phyloP scores from a whole-genome alignment of 352 stramenopile species.

The Globisporangium paddicum region DNA sequence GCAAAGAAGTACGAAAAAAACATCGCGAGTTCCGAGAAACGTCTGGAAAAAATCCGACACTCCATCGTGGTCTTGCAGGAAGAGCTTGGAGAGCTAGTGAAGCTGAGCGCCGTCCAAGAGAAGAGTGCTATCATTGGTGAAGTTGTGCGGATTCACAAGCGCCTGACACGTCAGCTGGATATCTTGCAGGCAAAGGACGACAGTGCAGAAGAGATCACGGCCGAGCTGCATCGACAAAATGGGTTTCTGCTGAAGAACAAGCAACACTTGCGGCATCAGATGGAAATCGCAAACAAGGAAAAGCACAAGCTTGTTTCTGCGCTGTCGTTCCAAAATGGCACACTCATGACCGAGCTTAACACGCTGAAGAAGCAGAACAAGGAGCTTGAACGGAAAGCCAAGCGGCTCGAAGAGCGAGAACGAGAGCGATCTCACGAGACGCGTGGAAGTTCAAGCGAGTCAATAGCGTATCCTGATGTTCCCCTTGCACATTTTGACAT shows the following conservation, averaged over 20 bases:
- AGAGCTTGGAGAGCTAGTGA: conserved; percentile 59
- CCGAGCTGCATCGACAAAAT: conserved; percentile 72
- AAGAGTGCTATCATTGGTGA: conserved; percentile 59
- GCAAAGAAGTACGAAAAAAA: conserved; percentile 47
- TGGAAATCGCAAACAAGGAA: conserved; percentile 54
- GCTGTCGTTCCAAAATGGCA: conserved; percentile 64
- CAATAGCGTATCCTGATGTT: background rate
- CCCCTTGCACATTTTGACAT: background rate
- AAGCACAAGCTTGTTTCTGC: conserved; percentile 69
- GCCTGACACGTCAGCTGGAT: conserved; percentile 45
- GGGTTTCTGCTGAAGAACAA: conserved; percentile 70
- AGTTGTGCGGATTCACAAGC: conserved; percentile 64
- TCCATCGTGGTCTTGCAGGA: conserved; percentile 61
- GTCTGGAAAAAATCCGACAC: conserved; percentile 42
- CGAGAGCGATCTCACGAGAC: conserved; percentile 1
- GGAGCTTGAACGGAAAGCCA: conserved; percentile 45
- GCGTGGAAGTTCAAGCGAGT: background rate
- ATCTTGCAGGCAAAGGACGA: conserved; percentile 47
- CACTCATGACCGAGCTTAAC: conserved; percentile 66
- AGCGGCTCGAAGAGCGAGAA: conserved; percentile 2
- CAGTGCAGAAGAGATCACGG: conserved; percentile 48
- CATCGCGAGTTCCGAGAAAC: conserved; percentile 20
- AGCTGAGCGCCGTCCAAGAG: conserved; percentile 48
- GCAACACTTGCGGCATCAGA: conserved; percentile 57
- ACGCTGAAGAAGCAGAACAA: conserved; percentile 53